phyloP scores from a whole-genome alignment of 2,329 filamentous ascomycete genomes.

The Fusarium phyllophilum region DNA sequence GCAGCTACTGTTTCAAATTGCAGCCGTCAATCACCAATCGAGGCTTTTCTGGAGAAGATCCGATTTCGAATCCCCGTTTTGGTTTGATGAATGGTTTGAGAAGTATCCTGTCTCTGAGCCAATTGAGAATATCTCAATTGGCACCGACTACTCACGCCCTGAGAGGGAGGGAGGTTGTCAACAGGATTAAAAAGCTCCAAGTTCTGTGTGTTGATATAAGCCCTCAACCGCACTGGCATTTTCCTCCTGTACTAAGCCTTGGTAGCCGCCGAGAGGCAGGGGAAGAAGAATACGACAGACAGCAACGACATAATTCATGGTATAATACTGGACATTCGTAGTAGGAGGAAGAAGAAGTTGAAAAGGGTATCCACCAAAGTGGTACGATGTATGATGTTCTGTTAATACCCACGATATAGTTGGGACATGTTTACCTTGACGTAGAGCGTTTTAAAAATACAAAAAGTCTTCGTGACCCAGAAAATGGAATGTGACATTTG shows the following conservation, averaged over 20 bases:
- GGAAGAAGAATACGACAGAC: background rate
- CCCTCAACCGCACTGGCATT: background rate
- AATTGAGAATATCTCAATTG: background rate
- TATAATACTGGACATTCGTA: accelerated
- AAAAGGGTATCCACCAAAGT: background rate
- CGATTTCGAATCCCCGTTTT: background rate
- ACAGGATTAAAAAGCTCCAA: background rate
- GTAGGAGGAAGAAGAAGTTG: background rate
- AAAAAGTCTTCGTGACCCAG: background rate
- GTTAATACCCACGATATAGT: background rate
- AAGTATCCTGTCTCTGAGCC: background rate
- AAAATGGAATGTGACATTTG: background rate
- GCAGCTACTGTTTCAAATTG: background rate
- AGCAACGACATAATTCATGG: background rate
- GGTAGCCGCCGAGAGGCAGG: background rate
- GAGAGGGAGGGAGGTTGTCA: background rate
- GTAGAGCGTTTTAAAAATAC: too few relatives aligned
- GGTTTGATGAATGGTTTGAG: conserved; percentile 8
- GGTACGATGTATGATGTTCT: background rate
- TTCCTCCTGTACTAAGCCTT: background rate
- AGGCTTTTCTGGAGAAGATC: accelerated
- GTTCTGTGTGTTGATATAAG: background rate
- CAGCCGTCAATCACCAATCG: accelerated
- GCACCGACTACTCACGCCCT: background rate
- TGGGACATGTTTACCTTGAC: background rate